Evolutionary conservation across 192 early-diverging fungal species (phyloP), one percentile per base, ranked within the genome.

Genomic region (Podila epicladia): DNA sequence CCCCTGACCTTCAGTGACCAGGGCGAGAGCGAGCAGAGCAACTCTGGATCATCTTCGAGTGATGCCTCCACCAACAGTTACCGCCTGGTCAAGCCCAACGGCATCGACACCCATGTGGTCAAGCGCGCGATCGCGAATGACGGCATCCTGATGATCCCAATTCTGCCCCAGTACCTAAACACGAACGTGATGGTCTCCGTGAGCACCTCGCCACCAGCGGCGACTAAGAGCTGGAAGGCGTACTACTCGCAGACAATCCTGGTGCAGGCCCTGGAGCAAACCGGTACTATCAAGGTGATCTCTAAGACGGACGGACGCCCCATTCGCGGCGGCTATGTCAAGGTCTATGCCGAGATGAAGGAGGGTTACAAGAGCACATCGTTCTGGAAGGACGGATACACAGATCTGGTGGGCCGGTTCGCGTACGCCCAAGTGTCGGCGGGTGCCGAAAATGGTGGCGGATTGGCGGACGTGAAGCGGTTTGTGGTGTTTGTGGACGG

Each of bases 351-450:
- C 11, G 68, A 80, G 63, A 59, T 82, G 72, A 82, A 82, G 64
- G 24, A 33, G 20, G 67, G 68, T 11, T 55, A 50, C 57, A 67
- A 67, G 19, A 50, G 28, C 24, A 62, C 77, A 0, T 29, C 71
- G 8, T 88, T 88, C 78, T 88, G 87, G 87, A 86, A 85, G 48
- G 87, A 88, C 45, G 87, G 87, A 19, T 86, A 88, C 41, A 88
- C 87, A 6, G 82, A 78, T 31, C 32, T 88, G 28, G 86, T 83
- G 24, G 87, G 87, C 11, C 67, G 83, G 33, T 88, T 88, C 51
- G 87, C 82, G 13, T 88, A 86, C 65, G 72, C 84, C 4, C 73
- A 70, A 62, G 82, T 86, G 15, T 85, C 85, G 4, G 74, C 84
- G 33, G 83, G 69, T 17, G 79, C 82, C 64, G 74, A 37, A 6